These are phyloP conservation scores for Pyrus pyrifolia DNA, from an alignment of 306 rosid genomes.

Conservation along the genomic window DNA sequence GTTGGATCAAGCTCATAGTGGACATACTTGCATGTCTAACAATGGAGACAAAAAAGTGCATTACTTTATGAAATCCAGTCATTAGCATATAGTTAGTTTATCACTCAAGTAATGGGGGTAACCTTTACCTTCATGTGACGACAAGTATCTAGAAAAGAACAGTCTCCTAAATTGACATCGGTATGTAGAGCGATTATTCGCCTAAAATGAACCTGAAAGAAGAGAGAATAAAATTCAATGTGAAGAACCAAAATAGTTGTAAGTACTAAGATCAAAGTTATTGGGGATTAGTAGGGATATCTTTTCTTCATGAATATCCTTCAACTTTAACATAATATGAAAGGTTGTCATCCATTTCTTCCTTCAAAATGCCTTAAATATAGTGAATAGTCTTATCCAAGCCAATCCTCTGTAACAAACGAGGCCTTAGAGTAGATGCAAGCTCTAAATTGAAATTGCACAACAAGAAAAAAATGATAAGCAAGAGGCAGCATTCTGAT, in stretches of 20 bases:
- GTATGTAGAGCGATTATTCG: conserved; percentile 95
- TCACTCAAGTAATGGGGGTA: neutral
- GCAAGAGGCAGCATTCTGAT: neutral
- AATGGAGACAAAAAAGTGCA: conserved; percentile 22
- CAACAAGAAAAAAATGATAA: neutral
- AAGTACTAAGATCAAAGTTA: neutral
- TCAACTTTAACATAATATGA: too few relatives aligned
- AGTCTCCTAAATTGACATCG: conserved; percentile 90
- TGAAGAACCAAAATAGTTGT: neutral
- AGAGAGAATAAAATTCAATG: conserved; percentile 2
- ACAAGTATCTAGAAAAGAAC: conserved; percentile 95
- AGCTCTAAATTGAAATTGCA: neutral
- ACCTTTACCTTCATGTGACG: conserved; percentile 91
- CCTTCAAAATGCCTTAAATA: too few relatives aligned
- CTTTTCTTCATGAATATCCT: too few relatives aligned
- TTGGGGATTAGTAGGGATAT: too few relatives aligned
- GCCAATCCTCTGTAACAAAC: too few relatives aligned
- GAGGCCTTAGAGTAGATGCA: neutral
- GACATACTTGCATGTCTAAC: conserved; percentile 91
- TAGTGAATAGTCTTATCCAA: too few relatives aligned
- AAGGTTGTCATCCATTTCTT: too few relatives aligned
- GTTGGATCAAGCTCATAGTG: conserved; percentile 93
- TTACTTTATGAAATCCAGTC: conserved; percentile 2
- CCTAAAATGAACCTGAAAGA: conserved; percentile 85
- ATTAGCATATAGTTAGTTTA: neutral